Evolutionary conservation across 1,139 yeast species (phyloP), one percentile per base, ranked within the genome.

Genomic region (Geotrichum phurueaensis): DNA sequence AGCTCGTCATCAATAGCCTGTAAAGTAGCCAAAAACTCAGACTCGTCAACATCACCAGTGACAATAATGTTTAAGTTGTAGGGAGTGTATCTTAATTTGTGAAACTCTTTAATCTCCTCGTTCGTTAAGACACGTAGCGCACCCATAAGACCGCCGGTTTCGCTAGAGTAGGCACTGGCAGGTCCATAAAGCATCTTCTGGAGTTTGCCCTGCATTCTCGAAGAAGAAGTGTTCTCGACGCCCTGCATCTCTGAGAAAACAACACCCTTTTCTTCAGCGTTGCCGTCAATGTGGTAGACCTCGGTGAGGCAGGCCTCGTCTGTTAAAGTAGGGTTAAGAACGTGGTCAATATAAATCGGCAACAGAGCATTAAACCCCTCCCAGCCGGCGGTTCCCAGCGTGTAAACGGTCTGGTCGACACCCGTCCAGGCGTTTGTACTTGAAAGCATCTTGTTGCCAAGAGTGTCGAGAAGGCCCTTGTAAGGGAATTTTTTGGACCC

Each of bases 161-260:
- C 97, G 5, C 96, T 86, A 9, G 94, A 83, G 70, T 91, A 95
- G 1, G 96, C 97, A 31, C 94, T 86, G 2, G 80, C 76, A 15
- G 78, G 71, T 2, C 79, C 76, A 68, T 84, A 91, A 65, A 91
- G 71, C 0, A 81, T 70, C 68, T 86, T 81, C 70, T 88, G 89
- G 69, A 85, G 76, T 61, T 82, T 83, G 65, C 85, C 75, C 66
- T 80, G 80, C n/a, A 89, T 75, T 33, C 89, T 76, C 65, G 85
- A 87, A 83, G 86, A 85, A n/a, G 92, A 81, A 65, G 86, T 89
- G 67, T 84, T 83, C 72, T 91, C 96, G 60, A 88, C 86, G 20
- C 92, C 98, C 71, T 91, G 97, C 98, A 95, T 95, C 75, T 95
- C 99, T 62, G 96, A 87, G 72, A 88, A 95, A 2, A 95, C 99